Evolutionary conservation across 257 asterid species (phyloP).

Genomic region (Solanum peruvianum): DNA sequence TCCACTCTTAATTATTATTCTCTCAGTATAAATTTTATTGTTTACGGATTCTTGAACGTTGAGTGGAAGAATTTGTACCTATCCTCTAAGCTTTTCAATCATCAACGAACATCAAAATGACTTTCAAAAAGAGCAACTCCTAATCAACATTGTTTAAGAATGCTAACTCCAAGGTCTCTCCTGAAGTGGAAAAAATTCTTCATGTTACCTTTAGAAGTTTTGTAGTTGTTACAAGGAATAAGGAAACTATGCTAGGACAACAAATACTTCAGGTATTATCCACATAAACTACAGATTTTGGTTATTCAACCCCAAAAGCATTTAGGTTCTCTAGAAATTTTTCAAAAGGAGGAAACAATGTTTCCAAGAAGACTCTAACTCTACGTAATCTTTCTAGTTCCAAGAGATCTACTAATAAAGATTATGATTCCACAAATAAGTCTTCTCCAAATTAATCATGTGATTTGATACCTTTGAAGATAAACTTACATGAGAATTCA

Average conservation of each 20-base stretch:
- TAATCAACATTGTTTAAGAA: no score
- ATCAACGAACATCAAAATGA: not conserved
- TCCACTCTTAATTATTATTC: not conserved
- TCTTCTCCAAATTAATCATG: not conserved
- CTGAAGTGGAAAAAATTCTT: not conserved
- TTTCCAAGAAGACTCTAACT: not conserved
- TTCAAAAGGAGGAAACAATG: not conserved
- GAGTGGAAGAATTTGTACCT: not conserved
- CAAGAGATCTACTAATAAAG: not conserved
- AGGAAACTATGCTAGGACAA: not conserved
- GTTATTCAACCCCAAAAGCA: not conserved
- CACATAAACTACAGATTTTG: not conserved
- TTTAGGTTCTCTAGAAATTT: not conserved
- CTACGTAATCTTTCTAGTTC: not conserved
- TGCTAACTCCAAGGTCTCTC: no score
- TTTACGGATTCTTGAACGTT: not conserved
- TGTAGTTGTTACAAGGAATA: not conserved
- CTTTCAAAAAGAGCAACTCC: not conserved
- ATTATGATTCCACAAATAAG: not conserved
- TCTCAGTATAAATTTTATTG: not conserved
- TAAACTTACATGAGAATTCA: no score
- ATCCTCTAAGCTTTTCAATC: not conserved
- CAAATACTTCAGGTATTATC: not conserved
- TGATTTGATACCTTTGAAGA: not conserved
- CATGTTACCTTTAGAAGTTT: not conserved